These are phyloP conservation scores for Trichomonas vaginalis DNA, from an alignment of 208 protist genomes.

Conservation along the genomic window DNA sequence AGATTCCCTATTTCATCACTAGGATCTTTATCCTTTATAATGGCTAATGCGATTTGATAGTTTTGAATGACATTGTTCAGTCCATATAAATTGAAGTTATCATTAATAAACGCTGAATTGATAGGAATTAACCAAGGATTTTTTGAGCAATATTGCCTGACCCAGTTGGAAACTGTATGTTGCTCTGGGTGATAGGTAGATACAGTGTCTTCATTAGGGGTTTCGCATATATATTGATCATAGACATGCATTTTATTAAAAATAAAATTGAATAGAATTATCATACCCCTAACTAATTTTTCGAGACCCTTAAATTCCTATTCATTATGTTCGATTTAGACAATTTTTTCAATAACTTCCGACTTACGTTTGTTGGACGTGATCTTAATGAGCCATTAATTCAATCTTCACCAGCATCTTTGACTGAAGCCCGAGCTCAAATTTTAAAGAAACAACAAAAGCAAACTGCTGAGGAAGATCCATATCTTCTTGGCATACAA, in stretches of 20 bases:
- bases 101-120: background rate
- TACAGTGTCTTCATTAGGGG: no score
- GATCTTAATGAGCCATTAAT: background rate
- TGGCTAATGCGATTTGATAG: background rate
- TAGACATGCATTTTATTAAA: no score
- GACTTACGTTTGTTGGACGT: background rate
- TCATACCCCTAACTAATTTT: background rate
- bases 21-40: background rate
- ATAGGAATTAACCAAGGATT: background rate
- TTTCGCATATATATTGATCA: no score
- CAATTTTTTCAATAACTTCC: background rate
- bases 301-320: background rate
- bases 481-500: background rate
- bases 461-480: background rate
- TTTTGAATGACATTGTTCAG: background rate
- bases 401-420: background rate
- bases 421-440: background rate
- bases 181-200: no score
- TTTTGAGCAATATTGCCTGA: background rate
- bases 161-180: background rate
- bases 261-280: no score
- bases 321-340: background rate
- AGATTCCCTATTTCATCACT: background rate
- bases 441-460: background rate
- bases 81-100: background rate